phyloP scores from a whole-genome alignment of 2,329 filamentous ascomycete species.

The Aspergillus sp. region DNA sequence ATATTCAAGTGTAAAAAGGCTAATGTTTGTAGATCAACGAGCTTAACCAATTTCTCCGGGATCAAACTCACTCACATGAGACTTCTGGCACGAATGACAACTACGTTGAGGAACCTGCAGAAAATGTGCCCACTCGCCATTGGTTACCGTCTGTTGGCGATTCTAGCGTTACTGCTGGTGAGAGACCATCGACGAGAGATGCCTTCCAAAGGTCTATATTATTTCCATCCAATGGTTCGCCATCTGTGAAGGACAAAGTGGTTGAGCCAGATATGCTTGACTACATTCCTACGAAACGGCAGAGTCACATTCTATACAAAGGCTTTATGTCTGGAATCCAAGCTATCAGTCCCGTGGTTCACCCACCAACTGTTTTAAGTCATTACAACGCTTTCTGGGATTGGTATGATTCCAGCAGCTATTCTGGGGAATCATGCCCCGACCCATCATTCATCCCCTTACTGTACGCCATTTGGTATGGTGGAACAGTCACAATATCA shows the following conservation, averaged over 20 bases:
- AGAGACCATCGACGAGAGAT: slow-evolving; percentile 23
- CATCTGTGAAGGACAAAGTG: slow-evolving; percentile 30
- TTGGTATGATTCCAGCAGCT: slow-evolving; percentile 43
- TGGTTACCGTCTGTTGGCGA: slow-evolving; percentile 24
- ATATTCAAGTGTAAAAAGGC: neutral
- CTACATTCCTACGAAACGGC: slow-evolving; percentile 42
- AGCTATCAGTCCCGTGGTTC: slow-evolving; percentile 46
- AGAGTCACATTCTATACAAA: slow-evolving; percentile 49
- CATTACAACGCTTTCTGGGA: slow-evolving; percentile 47
- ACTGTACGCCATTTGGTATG: slow-evolving; percentile 50
- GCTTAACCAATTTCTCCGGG: slow-evolving; percentile 44
- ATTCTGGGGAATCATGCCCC: slow-evolving; percentile 37
- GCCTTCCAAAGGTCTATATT: slow-evolving; percentile 39
- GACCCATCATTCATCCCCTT: slow-evolving; percentile 46
- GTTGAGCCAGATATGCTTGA: slow-evolving; percentile 44
- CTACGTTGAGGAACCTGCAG: slow-evolving; percentile 21
- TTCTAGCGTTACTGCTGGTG: slow-evolving; percentile 4
- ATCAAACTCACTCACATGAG: slow-evolving; percentile 41
- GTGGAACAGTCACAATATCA: slow-evolving; percentile 48
- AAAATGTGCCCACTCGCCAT: slow-evolving; percentile 14
- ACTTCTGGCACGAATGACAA: slow-evolving; percentile 20
- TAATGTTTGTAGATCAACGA: slow-evolving; percentile 41
- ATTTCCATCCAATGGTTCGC: slow-evolving; percentile 38
- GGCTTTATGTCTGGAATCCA: slow-evolving; percentile 49
- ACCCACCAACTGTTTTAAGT: slow-evolving; percentile 43